A percentile compares a stretch with the other conserved stretches of the same genome.
These are phyloP conservation scores for Cyberlindnera samutprakarnensis DNA, from an alignment of 805 yeast genomes.

Conservation along the genomic window DNA sequence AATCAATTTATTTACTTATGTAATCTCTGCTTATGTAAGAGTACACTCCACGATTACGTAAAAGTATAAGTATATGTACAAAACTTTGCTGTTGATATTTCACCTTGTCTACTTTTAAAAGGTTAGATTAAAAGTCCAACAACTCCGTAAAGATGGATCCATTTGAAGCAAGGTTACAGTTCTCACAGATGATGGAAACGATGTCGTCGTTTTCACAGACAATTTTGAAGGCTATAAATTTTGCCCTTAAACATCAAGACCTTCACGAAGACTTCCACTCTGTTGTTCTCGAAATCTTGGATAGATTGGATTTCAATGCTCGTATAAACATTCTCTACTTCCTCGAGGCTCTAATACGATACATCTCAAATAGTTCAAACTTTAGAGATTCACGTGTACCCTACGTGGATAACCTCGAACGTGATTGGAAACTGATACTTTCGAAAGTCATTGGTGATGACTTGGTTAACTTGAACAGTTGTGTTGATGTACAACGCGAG, in stretches of 20 bases:
- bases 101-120: no score
- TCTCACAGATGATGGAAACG: conserved; percentile 55
- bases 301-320: conserved; percentile 46
- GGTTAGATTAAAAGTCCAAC: no score
- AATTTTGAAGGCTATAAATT: conserved; percentile 25
- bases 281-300: conserved; percentile 54
- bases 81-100: no score
- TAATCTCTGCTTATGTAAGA: no score
- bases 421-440: conserved; percentile 28
- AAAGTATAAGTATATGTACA: no score
- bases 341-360: conserved; percentile 50
- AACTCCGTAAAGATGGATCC: conserved; percentile 70
- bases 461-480: conserved; percentile 14
- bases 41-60: no score
- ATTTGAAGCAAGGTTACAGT: conserved; percentile 76
- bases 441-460: conserved; percentile 29
- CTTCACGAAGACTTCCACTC: conserved; percentile 63
- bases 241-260: conserved; percentile 49
- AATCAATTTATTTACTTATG: no score
- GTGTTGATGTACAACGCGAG: conserved; percentile 13
- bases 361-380: conserved; percentile 8
- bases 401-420: conserved; percentile 20
- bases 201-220: conserved; percentile 56
- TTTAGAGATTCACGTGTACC: conserved; percentile 7
- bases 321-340: conserved; percentile 64